A percentile compares a stretch with the other conserved stretches of the same genome.
Conservation (phyloP, 164 flowering plant species). For the Vitis amurensis region DNA sequence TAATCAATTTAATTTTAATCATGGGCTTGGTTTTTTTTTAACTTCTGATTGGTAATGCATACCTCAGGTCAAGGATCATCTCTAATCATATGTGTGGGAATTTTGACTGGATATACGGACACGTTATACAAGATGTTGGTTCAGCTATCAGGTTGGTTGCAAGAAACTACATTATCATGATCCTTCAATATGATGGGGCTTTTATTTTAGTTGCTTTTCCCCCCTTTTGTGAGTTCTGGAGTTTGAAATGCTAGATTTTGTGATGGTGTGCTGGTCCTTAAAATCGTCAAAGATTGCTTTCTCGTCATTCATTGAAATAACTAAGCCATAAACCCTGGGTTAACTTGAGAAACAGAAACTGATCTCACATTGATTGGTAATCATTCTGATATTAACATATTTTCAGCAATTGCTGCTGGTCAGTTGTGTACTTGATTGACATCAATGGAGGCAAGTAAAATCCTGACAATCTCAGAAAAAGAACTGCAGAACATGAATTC, state of each 20-base stretch:
- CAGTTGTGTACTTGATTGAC: too few species aligned
- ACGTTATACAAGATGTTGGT: conserved; percentile 82
- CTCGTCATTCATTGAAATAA: too few species aligned
- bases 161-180: background rate
- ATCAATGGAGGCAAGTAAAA: too few species aligned
- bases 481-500: too few species aligned
- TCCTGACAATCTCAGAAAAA: too few species aligned
- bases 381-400: too few species aligned
- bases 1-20: background rate
- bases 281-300: too few species aligned
- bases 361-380: too few species aligned
- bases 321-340: too few species aligned
- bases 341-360: too few species aligned
- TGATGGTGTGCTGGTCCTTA: background rate
- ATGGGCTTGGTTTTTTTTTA: background rate
- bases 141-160: conserved; percentile 73
- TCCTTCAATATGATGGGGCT: background rate
- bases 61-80: conserved; percentile 94
- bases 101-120: conserved; percentile 89
- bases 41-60: conserved; percentile 23
- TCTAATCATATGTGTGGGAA: conserved; percentile 84
- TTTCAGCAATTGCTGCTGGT: too few species aligned
- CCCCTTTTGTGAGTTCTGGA: background rate
- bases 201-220: background rate
- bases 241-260: background rate